Conservation (phyloP, 148 eudicot genomes). For the Euryodendron excelsum region DNA sequence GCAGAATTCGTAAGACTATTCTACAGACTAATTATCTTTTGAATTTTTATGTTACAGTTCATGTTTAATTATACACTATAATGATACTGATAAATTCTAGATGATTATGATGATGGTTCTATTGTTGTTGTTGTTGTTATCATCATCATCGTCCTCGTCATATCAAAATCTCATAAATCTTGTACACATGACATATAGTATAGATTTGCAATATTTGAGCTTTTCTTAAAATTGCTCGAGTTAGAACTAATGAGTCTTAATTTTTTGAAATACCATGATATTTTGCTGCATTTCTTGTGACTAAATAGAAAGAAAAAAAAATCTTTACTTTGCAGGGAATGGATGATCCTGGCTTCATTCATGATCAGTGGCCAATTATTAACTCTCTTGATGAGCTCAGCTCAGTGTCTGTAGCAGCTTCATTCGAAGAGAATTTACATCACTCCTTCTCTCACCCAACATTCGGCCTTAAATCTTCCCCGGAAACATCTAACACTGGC, state of each 20-base stretch:
- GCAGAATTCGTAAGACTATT: conserved; percentile 11
- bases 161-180: too few relatives aligned
- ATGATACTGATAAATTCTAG: background rate
- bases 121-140: too few relatives aligned
- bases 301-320: background rate
- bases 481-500: conserved; percentile 19
- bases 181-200: too few relatives aligned
- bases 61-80: background rate
- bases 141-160: too few relatives aligned
- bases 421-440: conserved; percentile 24
- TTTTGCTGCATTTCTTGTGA: background rate
- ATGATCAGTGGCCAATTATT: conserved; percentile 10
- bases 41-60: background rate
- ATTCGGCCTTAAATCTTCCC: conserved; percentile 27
- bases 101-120: too few relatives aligned
- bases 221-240: too few relatives aligned
- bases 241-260: too few relatives aligned
- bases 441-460: conserved; percentile 26
- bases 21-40: background rate
- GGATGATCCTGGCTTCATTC: conserved; percentile 47
- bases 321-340: conserved; percentile 39
- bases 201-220: too few relatives aligned
- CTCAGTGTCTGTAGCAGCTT: conserved; percentile 23
- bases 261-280: too few relatives aligned
- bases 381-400: conserved; percentile 43